Conservation (phyloP, 139 green algal genomes). For the Deuterostichococcus epilithicus region DNA sequence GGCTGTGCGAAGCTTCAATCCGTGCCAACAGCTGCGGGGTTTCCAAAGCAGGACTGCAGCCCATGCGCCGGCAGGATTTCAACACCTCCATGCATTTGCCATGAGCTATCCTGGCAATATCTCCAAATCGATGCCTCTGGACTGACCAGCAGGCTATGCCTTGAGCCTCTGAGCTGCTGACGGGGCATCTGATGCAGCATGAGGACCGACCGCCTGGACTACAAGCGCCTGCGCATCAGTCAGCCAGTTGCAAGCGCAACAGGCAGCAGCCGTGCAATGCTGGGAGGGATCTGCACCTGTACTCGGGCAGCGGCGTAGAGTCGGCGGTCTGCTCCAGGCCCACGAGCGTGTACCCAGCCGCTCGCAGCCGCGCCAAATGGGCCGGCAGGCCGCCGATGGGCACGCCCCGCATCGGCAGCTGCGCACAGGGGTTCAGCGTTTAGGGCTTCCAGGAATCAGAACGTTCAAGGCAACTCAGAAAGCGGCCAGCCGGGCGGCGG, state of each 20-base stretch:
- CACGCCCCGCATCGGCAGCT: slow-evolving; percentile 4
- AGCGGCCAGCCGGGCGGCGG: too few relatives aligned
- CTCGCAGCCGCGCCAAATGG: slow-evolving; percentile 59
- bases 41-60: not conserved
- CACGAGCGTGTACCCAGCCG: slow-evolving; percentile 70
- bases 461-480: not conserved
- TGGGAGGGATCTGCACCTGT: not conserved
- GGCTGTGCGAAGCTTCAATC: not conserved
- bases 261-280: slow-evolving; percentile 26
- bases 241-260: slow-evolving; percentile 9
- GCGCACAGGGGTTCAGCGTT: not conserved
- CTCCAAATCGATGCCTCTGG: too few relatives aligned
- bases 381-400: slow-evolving; percentile 42
- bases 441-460: not conserved
- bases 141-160: too few relatives aligned
- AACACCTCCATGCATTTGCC: too few relatives aligned
- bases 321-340: slow-evolving; percentile 89
- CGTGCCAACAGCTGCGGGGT: not conserved
- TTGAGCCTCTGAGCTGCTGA: too few relatives aligned
- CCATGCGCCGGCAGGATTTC: too few relatives aligned
- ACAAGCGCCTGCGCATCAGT: too few relatives aligned
- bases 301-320: slow-evolving; percentile 27
- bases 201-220: too few relatives aligned
- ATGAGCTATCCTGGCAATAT: too few relatives aligned
- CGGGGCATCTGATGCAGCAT: too few relatives aligned